A percentile compares a stretch with the other conserved stretches of the same genome.
Conservation (phyloP, 768 basidiomycete genomes). For the Calocybe gangraenosa region DNA sequence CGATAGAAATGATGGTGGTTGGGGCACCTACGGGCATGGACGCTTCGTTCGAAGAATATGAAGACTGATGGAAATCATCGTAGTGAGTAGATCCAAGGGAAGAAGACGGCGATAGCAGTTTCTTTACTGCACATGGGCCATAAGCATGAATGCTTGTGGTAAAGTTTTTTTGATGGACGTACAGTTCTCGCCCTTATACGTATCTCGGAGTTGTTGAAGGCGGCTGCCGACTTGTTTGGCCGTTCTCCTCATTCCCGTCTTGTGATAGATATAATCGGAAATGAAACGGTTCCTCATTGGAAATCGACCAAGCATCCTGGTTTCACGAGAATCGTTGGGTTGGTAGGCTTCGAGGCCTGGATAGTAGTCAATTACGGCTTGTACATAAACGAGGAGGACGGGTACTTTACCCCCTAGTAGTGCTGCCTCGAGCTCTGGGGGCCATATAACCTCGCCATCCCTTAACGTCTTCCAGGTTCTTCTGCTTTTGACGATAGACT, state of each 20-base stretch:
- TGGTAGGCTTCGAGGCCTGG: conserved; percentile 62
- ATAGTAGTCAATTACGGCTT: conserved; percentile 3
- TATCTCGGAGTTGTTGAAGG: conserved; percentile 69
- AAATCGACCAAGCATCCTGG: conserved; percentile 48
- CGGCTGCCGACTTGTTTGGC: conserved; percentile 77
- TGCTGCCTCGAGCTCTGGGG: conserved; percentile 68
- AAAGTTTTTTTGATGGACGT: conserved; percentile 20
- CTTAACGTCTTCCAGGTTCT: conserved; percentile 71
- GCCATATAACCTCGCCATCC: conserved; percentile 73
- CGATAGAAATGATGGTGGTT: conserved; percentile 40
- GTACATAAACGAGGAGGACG: not conserved
- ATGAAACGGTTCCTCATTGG: conserved; percentile 66
- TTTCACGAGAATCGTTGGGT: conserved; percentile 68
- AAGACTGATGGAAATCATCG: too few species aligned
- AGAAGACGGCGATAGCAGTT: conserved; percentile 37
- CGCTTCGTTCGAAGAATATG: conserved; percentile 33
- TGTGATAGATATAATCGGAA: conserved; percentile 64
- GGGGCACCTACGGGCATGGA: conserved; percentile 35
- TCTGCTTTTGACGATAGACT: conserved; percentile 57
- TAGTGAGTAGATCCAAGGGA: conserved; percentile 15
- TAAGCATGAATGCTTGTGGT: conserved; percentile 7
- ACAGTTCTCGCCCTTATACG: conserved; percentile 64
- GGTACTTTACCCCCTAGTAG: conserved; percentile 63
- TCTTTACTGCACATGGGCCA: conserved; percentile 33
- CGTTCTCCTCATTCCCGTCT: conserved; percentile 62